A percentile compares a stretch with the other conserved stretches of the same genome.
Evolutionary conservation across 306 rosid species (phyloP).

Genomic region (Lupinus albus): DNA sequence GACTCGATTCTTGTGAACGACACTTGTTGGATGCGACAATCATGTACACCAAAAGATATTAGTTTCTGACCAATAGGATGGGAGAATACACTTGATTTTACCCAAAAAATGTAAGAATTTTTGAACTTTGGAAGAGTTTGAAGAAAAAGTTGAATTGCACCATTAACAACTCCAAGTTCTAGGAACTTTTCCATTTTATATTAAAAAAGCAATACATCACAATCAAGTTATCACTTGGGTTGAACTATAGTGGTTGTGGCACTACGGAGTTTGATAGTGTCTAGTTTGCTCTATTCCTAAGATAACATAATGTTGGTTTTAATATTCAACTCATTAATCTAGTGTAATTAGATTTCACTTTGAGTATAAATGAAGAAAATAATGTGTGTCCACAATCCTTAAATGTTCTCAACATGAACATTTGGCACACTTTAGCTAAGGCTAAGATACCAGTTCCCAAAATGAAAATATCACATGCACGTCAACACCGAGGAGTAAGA

Average conservation of each 20-base stretch:
- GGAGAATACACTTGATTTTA: too few relatives aligned
- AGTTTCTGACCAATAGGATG: too few relatives aligned
- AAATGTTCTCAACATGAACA: background rate
- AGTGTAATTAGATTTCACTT: constrained; percentile 30
- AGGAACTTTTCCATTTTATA: constrained; percentile 20
- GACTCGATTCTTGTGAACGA: too few relatives aligned
- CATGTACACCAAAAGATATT: too few relatives aligned
- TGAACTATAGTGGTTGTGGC: constrained; percentile 26
- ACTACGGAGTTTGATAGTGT: constrained; percentile 1
- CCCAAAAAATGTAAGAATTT: too few relatives aligned
- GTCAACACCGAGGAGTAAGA: background rate
- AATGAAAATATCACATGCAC: background rate
- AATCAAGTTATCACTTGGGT: constrained; percentile 29
- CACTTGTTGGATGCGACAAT: too few relatives aligned
- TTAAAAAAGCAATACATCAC: constrained; percentile 18
- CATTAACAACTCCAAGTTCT: constrained; percentile 30
- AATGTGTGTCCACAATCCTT: constrained; percentile 41
- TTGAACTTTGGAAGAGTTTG: constrained; percentile 41
- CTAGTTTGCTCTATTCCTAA: constrained; percentile 34
- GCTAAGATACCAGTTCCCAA: constrained; percentile 5
- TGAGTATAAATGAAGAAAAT: constrained; percentile 51
- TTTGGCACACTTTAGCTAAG: background rate
- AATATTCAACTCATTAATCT: constrained; percentile 27
- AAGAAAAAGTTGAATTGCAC: constrained; percentile 29
- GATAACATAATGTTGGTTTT: constrained; percentile 30